Base-by-base conservation (phyloP, 129 eudicot genomes). In the Rutidosis leptorrhynchoides region DNA sequence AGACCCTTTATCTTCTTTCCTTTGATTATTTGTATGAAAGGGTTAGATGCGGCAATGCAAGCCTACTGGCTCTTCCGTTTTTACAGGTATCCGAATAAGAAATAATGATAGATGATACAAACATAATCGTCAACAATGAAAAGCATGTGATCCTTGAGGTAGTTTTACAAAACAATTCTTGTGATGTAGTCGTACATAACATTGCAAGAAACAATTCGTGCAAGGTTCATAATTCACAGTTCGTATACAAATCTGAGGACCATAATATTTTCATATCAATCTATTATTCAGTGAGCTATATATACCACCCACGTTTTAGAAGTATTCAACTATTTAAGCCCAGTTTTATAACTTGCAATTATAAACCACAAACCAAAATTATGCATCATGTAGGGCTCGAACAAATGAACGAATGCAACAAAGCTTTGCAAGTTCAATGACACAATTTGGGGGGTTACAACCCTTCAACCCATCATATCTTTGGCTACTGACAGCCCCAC, bases 401-500 rank as follows among this genome's bases (percentile, higher is more conserved):
- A 42, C 26, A 65, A 64, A 45, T 0, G 19, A 53, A 33, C 33
- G 52, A 33, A 56, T 37, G 21, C 48, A 45, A 67, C 15, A 11
- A 37, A 37, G 15, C 45, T 37, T 37, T 3, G 35, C 52, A 63
- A 16, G 26, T 65, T 48, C 54, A 57, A 17, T 8, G 45, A 74
- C n/a, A 10, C 57, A 74, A 42, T 21, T 65, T 12, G 52, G 24
- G 59, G 43, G 30, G 2, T 46, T 57, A 58, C 51, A 29, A 65
- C 21, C 27, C 21, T 48, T 58, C 52, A 73, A 61, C 89, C 75
- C 60, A 81, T 25, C 35, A 83, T 73, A 72, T 81, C 82, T 61
- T 65, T 65, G 14, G 85, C 79, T 16, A 83, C 58, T 45, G 95
- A 87, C 62, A 90, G 43, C 30, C 95, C 89, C 68, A 83, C 78